Evolutionary conservation across 148 eudicot species (phyloP).

Genomic region (Heliosperma pusillum): DNA sequence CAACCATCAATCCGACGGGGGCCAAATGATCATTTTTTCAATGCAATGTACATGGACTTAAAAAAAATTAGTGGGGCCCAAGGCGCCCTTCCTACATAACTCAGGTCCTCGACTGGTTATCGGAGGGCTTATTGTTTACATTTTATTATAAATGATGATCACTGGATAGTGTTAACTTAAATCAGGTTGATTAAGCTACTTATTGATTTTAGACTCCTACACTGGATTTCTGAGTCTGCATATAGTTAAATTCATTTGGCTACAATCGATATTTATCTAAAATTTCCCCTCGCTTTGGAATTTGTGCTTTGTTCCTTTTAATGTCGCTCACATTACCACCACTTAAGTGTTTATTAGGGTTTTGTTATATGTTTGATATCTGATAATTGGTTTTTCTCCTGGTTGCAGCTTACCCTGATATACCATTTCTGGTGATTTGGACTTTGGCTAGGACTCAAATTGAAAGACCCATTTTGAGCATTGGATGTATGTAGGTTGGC

Average conservation of each 20-base stretch:
- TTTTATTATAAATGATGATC: not conserved
- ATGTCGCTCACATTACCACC: not conserved
- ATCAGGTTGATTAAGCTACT: not conserved
- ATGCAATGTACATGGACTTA: too few relatives aligned
- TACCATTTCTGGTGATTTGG: not conserved
- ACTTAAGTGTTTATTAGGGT: not conserved
- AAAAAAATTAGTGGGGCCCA: too few relatives aligned
- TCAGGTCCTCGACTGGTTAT: too few relatives aligned
- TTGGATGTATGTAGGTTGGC: slow-evolving; percentile 17
- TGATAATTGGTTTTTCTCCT: slow-evolving; percentile 12
- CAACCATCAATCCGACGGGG: too few relatives aligned
- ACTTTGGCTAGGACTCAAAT: not conserved
- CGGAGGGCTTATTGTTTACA: not conserved
- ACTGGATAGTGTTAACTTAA: not conserved
- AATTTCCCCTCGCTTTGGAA: too few relatives aligned
- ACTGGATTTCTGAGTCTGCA: not conserved
- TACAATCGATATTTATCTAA: too few relatives aligned
- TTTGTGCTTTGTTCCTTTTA: not conserved
- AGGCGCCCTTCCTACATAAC: too few relatives aligned
- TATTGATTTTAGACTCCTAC: not conserved
- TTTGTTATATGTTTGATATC: not conserved
- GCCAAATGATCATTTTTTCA: too few relatives aligned
- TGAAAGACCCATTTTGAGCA: slow-evolving; percentile 8
- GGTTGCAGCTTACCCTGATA: not conserved
- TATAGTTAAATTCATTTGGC: too few relatives aligned